Evolutionary conservation across 768 basidiomycete genomes (phyloP).

Genomic region (Gloeopeniophorella convolvens): DNA sequence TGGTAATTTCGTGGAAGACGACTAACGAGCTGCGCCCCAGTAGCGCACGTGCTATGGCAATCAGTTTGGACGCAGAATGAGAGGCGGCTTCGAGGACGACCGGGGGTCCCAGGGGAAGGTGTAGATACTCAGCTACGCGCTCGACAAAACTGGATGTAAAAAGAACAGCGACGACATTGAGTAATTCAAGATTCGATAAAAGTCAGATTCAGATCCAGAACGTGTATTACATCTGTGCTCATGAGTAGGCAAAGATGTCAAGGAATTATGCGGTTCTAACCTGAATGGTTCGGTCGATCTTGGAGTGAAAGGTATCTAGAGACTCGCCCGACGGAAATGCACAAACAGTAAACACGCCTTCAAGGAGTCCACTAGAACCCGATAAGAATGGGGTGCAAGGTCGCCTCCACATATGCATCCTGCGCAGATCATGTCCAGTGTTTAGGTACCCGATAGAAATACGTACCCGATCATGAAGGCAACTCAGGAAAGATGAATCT

Average conservation of each 20-base stretch:
- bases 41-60: conserved; percentile 51
- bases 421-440: conserved; percentile 75
- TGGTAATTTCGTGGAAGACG: conserved; percentile 68
- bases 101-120: conserved; percentile 83
- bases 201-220: conserved; percentile 92
- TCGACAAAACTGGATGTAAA: conserved; percentile 71
- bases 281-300: conserved; percentile 75
- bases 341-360: conserved; percentile 88
- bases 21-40: conserved; percentile 57
- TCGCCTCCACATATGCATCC: conserved; percentile 95
- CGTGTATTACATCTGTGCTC: conserved; percentile 66
- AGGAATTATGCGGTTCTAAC: conserved; percentile 29
- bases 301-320: conserved; percentile 63
- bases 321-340: conserved; percentile 85
- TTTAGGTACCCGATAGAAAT: conserved; percentile 72
- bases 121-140: conserved; percentile 85
- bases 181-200: conserved; percentile 70
- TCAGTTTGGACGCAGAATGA: no score
- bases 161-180: conserved; percentile 72
- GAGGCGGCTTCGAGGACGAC: conserved; percentile 71
- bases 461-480: conserved; percentile 65
- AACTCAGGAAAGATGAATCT: conserved; percentile 76
- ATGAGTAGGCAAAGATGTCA: not conserved
- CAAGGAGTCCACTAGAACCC: conserved; percentile 74
- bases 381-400: conserved; percentile 80